Base-by-base conservation (phyloP, 768 basidiomycete species). In the Cystobasidium tubakii region DNA sequence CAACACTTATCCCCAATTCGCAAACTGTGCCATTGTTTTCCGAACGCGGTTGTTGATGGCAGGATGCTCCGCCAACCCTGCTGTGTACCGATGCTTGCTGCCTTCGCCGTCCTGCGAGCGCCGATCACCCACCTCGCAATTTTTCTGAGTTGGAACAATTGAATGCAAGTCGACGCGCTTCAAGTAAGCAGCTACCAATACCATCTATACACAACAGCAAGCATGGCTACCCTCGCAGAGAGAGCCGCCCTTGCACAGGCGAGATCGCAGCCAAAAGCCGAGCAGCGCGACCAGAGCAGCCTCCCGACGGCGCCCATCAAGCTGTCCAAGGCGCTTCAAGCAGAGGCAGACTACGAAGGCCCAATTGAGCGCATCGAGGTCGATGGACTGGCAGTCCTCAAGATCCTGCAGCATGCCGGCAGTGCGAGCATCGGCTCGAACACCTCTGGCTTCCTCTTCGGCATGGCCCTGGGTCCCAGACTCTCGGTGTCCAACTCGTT, bases 361-460 rank as follows among this genome's bases (percentile, higher is more conserved):
- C 54, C 69, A 7, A 33, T 71, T 55, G 69, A 71, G 69, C 39
- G 69, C n/a, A 44, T 71, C 69, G 69, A 71, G 55, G 46, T 71
- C 4, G 69, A 71, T 55, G 69, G 69, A 9, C 72, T 78, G 76
- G 79, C 75, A 1, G 66, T 78, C 13, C 74, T 79, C 73, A 78
- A 78, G 77, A 79, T 79, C 72, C 76, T 78, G 72, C 77, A 78
- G 76, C 79, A 79, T 75, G 72, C 79, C 10, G 73, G 75, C 36
- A 75, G 77, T 43, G 74, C 75, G 17, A 75, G 74, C 21, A 66
- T 74, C 67, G 70, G 70, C 62, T 74, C 76, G 17, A 73, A 74
- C 6, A 74, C 76, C 21, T 76, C 78, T 66, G 79, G 79, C 27
- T 77, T 78, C 71, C 75, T 79, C 25, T 74, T 79, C 65, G 79